Evolutionary conservation across 2,329 filamentous ascomycete genomes (phyloP), one percentile per base, ranked within the genome.

Genomic region (Neocatenulostroma microsporum): DNA sequence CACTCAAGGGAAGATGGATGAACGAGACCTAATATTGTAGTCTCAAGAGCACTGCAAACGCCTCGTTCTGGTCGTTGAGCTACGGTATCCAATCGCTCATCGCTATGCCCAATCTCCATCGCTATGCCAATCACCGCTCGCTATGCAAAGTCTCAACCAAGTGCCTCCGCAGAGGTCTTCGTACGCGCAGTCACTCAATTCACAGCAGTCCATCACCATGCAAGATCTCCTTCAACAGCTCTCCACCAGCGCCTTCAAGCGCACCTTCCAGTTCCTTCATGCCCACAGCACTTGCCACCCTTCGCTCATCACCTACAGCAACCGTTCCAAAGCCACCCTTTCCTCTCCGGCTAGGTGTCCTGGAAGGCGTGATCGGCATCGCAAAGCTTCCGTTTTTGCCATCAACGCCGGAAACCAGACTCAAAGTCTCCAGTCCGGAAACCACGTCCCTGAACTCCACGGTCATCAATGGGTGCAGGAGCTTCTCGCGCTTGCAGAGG

Each of bases 391-490:
- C 83, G 33, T 68, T 81, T 67, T 74, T 85, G 67, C 84, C 66
- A 73, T 85, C 56, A 65, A 84, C 54, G 63, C 80, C 62, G 58
- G 81, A 71, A 5, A 95, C 72, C 15, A 96, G 67, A 2, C 85
- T 88, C 30, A 94, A 66, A 0, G 88, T 91, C 66, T 98, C 91
- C 35, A 98, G 64, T 50, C 85, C 93, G 23, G 82, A 80, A 14
- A 95, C 72, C 4, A 98, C 88, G 61, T 98, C 91, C 40, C 87
- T 78, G 61, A 98, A 98, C 60, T 98, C 91, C 4, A 86, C 91
- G 53, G 77, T 82, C 2, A 86, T 91, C 2, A 98, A 74, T 1
- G 89, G 84, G 49, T 94, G 87, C 2, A 98, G 73, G 8, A 93
- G 71, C n/a, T 87, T 84, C 53, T 96, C 89, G 23, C 78, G 76